These are phyloP conservation scores for Penicillium sp. DNA, from an alignment of 2,329 filamentous ascomycete genomes.

Conservation along the genomic window DNA sequence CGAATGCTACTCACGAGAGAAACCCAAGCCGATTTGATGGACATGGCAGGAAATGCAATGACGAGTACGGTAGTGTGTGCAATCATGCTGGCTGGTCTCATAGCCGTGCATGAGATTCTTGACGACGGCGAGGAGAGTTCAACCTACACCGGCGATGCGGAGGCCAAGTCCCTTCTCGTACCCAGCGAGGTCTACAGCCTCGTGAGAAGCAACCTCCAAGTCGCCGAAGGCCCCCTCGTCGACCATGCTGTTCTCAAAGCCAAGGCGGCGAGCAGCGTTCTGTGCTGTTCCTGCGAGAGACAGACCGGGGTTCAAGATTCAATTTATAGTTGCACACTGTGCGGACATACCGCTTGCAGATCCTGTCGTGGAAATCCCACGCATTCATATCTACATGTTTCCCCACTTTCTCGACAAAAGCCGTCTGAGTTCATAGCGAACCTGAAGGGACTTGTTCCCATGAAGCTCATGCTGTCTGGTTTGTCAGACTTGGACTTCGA, in stretches of 20 bases:
- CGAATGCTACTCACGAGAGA: constrained; percentile 64
- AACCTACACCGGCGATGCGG: neutral
- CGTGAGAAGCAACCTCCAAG: constrained; percentile 11
- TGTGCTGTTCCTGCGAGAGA: constrained; percentile 59
- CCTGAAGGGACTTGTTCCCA: constrained; percentile 44
- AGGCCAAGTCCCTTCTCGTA: constrained; percentile 5
- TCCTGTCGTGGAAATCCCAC: constrained; percentile 54
- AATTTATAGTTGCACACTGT: constrained; percentile 51
- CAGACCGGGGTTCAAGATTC: constrained; percentile 34
- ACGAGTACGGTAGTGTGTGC: constrained; percentile 67
- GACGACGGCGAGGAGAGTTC: constrained; percentile 13
- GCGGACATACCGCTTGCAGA: constrained; percentile 54
- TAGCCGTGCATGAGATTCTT: constrained; percentile 36
- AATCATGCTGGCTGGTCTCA: constrained; percentile 58
- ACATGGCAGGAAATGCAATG: constrained; percentile 80
- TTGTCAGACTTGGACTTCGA: constrained; percentile 25
- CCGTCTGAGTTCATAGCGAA: constrained; percentile 45
- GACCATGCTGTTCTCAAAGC: constrained; percentile 18
- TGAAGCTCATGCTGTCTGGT: constrained; percentile 36
- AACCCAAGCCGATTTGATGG: constrained; percentile 59
- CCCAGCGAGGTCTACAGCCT: constrained; percentile 13
- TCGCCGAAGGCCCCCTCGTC: constrained; percentile 3
- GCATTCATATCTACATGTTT: constrained; percentile 42
- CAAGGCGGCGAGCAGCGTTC: constrained; percentile 34
- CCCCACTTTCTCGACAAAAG: constrained; percentile 26